Evolutionary conservation across 108 stramenopile genomes (phyloP).

Genomic region (Parietichytrium sp.): DNA sequence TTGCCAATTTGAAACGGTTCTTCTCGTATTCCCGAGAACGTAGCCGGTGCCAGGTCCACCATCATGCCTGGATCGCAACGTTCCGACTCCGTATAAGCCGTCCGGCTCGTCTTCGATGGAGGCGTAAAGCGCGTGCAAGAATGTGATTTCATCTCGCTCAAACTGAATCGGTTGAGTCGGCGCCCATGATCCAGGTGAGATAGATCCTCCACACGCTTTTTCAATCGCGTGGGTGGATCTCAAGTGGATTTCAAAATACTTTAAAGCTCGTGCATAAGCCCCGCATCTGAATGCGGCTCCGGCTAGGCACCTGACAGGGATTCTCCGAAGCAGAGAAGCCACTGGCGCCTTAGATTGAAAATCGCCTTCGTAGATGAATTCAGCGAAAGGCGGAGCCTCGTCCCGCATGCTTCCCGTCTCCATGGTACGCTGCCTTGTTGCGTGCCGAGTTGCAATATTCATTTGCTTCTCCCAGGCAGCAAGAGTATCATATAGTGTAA

Average conservation of each 20-base stretch:
- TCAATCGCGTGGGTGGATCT: constrained; percentile 9
- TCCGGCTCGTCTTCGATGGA: constrained; percentile 40
- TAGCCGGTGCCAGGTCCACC: constrained; percentile 30
- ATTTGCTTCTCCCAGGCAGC: constrained; percentile 7
- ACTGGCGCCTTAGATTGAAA: background rate
- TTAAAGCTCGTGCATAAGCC: background rate
- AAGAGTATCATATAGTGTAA: constrained; percentile 2
- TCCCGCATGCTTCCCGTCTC: too few species aligned
- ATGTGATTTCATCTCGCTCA: constrained; percentile 26
- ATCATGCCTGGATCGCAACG: constrained; percentile 36
- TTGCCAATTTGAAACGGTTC: background rate
- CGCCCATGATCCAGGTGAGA: background rate
- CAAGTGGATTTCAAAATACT: background rate
- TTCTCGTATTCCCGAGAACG: background rate
- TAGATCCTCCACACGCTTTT: background rate
- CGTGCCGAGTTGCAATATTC: too few species aligned
- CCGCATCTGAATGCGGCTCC: constrained; percentile 12
- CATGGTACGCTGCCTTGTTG: too few species aligned
- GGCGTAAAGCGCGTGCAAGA: constrained; percentile 27
- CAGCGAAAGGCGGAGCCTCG: too few species aligned
- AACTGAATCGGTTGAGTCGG: background rate
- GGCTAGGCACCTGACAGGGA: constrained; percentile 19
- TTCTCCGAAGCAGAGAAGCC: background rate
- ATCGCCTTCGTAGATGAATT: background rate
- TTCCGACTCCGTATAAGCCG: background rate